Evolutionary conservation across 345 rosid genomes (phyloP).

Genomic region (Melaleuca alternifolia): DNA sequence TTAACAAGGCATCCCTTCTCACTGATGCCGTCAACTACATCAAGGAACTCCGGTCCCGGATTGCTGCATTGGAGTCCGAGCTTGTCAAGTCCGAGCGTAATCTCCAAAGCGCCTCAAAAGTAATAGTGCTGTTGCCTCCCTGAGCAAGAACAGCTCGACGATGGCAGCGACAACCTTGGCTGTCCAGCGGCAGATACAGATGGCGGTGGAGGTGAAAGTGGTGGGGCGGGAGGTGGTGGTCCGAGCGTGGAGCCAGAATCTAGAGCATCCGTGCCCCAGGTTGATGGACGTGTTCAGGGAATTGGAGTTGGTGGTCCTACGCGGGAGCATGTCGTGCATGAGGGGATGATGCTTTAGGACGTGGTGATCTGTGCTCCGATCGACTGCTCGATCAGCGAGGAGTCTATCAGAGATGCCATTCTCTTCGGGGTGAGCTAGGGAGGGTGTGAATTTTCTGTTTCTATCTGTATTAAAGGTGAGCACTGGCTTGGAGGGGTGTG

Average conservation of each 20-base stretch:
- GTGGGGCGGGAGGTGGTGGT: not conserved
- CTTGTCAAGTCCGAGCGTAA: not conserved
- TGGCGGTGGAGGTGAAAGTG: not conserved
- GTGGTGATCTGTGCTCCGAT: conserved; percentile 21
- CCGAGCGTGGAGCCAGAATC: not conserved
- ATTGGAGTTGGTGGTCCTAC: conserved; percentile 22
- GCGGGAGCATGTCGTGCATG: conserved; percentile 25
- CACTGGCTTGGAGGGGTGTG: not conserved
- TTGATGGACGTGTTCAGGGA: not conserved
- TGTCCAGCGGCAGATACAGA: not conserved
- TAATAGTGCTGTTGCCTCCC: not conserved
- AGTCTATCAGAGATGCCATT: not conserved
- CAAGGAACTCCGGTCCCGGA: too few relatives aligned
- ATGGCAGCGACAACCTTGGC: too few relatives aligned
- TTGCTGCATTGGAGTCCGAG: not conserved
- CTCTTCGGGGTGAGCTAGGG: not conserved
- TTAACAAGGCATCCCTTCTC: too few relatives aligned
- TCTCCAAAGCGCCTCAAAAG: not conserved
- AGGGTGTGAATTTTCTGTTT: not conserved
- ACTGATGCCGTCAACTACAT: too few relatives aligned
- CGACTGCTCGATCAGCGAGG: not conserved
- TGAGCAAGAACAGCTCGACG: not conserved
- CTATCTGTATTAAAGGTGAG: not conserved
- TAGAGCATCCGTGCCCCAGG: not conserved
- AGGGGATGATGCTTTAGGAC: conserved; percentile 24